These are phyloP conservation scores for Termitomyces sp. DNA, from an alignment of 768 basidiomycete genomes.

Conservation along the genomic window DNA sequence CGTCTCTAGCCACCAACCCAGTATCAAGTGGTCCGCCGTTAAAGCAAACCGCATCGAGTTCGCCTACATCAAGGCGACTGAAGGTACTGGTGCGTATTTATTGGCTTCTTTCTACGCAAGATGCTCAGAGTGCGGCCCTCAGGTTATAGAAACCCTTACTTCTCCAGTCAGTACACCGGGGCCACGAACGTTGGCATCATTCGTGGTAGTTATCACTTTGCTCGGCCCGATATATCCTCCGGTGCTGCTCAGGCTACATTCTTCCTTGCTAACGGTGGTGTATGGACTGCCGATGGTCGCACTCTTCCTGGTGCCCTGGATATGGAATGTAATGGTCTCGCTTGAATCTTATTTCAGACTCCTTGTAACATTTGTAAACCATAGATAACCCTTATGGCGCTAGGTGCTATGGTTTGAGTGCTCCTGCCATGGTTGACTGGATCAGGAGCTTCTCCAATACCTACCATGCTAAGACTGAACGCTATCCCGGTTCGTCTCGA, in stretches of 20 bases:
- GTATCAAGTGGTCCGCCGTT: conserved; percentile 48
- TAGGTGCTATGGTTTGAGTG: conserved; percentile 49
- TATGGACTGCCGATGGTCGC: conserved; percentile 18
- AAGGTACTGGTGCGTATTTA: conserved; percentile 22
- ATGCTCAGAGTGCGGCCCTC: not conserved
- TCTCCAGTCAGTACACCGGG: conserved; percentile 48
- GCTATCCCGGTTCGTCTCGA: conserved; percentile 33
- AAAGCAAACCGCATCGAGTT: conserved; percentile 47
- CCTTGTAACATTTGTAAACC: not conserved
- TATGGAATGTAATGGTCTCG: conserved; percentile 46
- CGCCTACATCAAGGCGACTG: conserved; percentile 65
- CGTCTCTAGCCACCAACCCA: conserved; percentile 45
- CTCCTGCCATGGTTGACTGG: conserved; percentile 58
- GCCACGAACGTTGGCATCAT: conserved; percentile 53
- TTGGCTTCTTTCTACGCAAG: not conserved
- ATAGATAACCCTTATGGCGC: conserved; percentile 48
- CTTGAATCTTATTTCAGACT: not conserved
- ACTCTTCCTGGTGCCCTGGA: conserved; percentile 64
- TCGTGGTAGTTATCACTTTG: conserved; percentile 39
- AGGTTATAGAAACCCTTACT: conserved; percentile 39
- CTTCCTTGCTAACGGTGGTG: conserved; percentile 52
- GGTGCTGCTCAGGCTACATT: conserved; percentile 57
- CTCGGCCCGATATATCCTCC: conserved; percentile 45
- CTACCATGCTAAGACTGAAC: conserved; percentile 41
- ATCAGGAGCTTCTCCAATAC: conserved; percentile 57